phyloP scores from a whole-genome alignment of 768 basidiomycete genomes.

The Sporobolomyces phaffii region DNA sequence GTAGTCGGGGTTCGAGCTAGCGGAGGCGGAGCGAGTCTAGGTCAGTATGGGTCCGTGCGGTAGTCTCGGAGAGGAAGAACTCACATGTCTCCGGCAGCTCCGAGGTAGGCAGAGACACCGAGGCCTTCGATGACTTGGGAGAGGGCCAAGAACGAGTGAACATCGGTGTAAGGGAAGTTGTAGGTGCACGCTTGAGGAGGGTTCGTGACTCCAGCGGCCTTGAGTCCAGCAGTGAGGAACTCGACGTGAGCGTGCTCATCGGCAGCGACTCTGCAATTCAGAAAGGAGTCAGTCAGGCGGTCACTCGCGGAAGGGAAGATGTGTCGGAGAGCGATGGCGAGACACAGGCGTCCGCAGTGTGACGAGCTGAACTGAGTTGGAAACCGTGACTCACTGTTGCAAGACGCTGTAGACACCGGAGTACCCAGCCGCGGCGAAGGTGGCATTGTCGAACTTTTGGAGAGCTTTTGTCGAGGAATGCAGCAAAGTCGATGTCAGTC shows the following conservation, averaged over 20 bases:
- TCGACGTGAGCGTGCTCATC: constrained; percentile 59
- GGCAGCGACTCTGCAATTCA: constrained; percentile 17
- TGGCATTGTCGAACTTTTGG: constrained; percentile 51
- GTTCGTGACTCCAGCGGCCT: constrained; percentile 50
- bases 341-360: too few relatives aligned
- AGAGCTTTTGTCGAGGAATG: constrained; percentile 41
- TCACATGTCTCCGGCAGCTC: constrained; percentile 44
- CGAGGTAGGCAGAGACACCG: constrained; percentile 46
- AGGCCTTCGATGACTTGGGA: constrained; percentile 58
- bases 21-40: constrained; percentile 56
- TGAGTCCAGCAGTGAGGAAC: constrained; percentile 52
- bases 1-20: constrained; percentile 46
- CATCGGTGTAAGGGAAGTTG: constrained; percentile 50
- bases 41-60: constrained; percentile 51
- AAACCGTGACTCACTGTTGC: constrained; percentile 8
- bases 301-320: background rate
- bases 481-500: too few relatives aligned
- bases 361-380: too few relatives aligned
- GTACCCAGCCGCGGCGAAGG: constrained; percentile 49
- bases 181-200: constrained; percentile 54
- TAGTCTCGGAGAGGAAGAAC: constrained; percentile 39
- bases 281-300: too few relatives aligned
- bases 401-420: constrained; percentile 43
- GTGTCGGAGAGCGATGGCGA: too few relatives aligned
- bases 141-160: constrained; percentile 54